Base-by-base conservation (phyloP, 371 early-diverging fungal species). In the Blakeslea trispora region DNA sequence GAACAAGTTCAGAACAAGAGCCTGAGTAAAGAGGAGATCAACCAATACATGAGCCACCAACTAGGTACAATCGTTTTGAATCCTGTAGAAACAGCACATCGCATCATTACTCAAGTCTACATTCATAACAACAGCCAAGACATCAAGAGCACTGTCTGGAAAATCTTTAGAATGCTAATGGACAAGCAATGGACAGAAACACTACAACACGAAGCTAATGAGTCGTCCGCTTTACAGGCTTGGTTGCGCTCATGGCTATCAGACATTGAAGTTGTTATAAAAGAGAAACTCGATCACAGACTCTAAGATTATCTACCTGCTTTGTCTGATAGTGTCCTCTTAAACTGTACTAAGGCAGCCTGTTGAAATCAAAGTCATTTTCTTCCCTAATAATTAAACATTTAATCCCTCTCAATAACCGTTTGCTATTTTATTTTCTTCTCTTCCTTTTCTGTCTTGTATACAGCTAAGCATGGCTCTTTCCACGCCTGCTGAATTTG, bases 21-120 rank as follows among this genome's bases (percentile, higher is more conserved):
- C 7, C 22, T n/a, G 0, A 47, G n/a, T n/a, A 15, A 53, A 5
- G 39, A 41, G 9, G 53, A 52, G 4, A 44, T 59, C 7, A 74
- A 74, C 45, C 59, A 52, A 11, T 56, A 57, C 21, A 60, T 69
- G 10, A 61, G 64, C 8, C 37, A 61, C 8, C 70, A 75, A 32
- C 56, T 68, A 8, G 69, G 69, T 1, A 17, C 55, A 3, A 28
- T 7, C 3, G 57, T 71, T 22, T 17, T 71, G 15, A 46, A 69
- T 28, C 49, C 64, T 14, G 22, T 64, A 21, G 58, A 68, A 35
- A 53, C 64, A 21, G 61, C 68, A 23, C 43, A 60, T 43, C 47
- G 42, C 10, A 63, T 64, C 45, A 67, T 69, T 34, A 60, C 41
- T 28, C 59, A 49, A 41, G 37, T 51, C 7, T 61, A 34, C 24